Conservation (phyloP, 2,329 filamentous ascomycete genomes). For the Colletotrichum tofieldiae region DNA sequence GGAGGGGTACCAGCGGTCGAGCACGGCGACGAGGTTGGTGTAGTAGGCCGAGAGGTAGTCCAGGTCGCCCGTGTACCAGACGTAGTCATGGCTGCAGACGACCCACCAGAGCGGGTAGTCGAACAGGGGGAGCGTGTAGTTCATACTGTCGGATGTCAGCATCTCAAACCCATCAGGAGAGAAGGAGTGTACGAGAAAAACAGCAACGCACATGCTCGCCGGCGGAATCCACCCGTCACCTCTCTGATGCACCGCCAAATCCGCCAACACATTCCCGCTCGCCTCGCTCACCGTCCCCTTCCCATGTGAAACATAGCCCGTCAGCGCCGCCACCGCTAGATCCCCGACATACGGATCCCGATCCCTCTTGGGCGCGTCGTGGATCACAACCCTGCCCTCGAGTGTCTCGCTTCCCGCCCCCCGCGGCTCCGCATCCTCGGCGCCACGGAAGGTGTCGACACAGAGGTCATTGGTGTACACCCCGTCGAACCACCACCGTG, state of each 20-base stretch:
- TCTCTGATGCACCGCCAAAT: constrained; percentile 65
- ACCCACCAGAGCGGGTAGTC: constrained; percentile 71
- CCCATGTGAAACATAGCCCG: constrained; percentile 63
- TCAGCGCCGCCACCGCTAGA: constrained; percentile 64
- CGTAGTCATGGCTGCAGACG: constrained; percentile 62
- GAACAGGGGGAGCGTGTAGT: constrained; percentile 64
- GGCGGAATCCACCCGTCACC: constrained; percentile 69
- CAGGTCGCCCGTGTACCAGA: constrained; percentile 65
- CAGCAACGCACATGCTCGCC: constrained; percentile 62
- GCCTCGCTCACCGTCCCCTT: constrained; percentile 53
- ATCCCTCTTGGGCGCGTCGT: constrained; percentile 68
- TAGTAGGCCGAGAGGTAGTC: constrained; percentile 61
- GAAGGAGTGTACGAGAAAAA: not conserved
- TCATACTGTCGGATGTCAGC: constrained; percentile 50
- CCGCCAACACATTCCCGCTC: constrained; percentile 63
- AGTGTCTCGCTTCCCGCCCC: constrained; percentile 60
- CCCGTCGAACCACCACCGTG: constrained; percentile 68
- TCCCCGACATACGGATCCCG: constrained; percentile 69
- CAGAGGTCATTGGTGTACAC: constrained; percentile 68
- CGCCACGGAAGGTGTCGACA: constrained; percentile 59
- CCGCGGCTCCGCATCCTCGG: constrained; percentile 65
- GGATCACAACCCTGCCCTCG: constrained; percentile 62
- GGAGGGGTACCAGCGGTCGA: constrained; percentile 63
- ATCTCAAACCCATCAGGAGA: not conserved
- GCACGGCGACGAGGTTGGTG: constrained; percentile 54